Evolutionary conservation across 1,284 basidiomycete genomes (phyloP).

Genomic region (Meira miltonrushii): DNA sequence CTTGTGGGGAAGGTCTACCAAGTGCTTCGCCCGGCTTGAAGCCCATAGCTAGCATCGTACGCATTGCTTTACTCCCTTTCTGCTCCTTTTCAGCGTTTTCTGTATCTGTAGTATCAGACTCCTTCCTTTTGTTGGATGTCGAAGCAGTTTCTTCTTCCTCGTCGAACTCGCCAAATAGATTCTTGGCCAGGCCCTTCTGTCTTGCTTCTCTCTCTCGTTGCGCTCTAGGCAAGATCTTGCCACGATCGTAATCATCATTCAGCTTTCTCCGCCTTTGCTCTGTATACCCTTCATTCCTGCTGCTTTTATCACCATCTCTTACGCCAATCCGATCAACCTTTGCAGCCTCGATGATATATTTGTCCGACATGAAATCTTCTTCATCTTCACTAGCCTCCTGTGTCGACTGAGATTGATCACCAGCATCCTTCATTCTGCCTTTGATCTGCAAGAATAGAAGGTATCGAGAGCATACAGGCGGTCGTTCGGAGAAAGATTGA

Average conservation of each 20-base stretch:
- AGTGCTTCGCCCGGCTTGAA: conserved; percentile 14
- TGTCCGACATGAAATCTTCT: conserved; percentile 21
- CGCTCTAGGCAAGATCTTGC: background rate
- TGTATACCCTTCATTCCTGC: conserved; percentile 5
- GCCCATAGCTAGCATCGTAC: conserved; percentile 19
- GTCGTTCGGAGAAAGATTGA: too few relatives aligned
- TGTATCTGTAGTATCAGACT: too few relatives aligned
- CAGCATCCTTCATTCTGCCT: too few relatives aligned
- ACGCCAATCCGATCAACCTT: background rate
- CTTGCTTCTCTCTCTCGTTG: conserved; percentile 12
- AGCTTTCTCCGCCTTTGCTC: conserved; percentile 5
- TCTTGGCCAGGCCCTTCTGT: conserved; percentile 5
- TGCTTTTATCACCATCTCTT: background rate
- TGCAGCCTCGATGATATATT: background rate
- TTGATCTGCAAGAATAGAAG: too few relatives aligned
- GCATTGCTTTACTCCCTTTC: conserved; percentile 14
- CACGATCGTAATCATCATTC: conserved; percentile 5
- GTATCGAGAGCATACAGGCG: too few relatives aligned
- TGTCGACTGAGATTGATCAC: too few relatives aligned
- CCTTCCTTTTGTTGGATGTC: background rate
- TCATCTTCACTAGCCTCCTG: conserved; percentile 15
- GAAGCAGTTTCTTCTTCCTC: background rate
- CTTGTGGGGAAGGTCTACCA: background rate
- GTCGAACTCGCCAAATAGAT: conserved; percentile 4
- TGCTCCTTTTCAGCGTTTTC: background rate